Evolutionary conservation across 331 rosid genomes (phyloP), one percentile per base, ranked within the genome.

Genomic region (Erythrophleum ivorense): DNA sequence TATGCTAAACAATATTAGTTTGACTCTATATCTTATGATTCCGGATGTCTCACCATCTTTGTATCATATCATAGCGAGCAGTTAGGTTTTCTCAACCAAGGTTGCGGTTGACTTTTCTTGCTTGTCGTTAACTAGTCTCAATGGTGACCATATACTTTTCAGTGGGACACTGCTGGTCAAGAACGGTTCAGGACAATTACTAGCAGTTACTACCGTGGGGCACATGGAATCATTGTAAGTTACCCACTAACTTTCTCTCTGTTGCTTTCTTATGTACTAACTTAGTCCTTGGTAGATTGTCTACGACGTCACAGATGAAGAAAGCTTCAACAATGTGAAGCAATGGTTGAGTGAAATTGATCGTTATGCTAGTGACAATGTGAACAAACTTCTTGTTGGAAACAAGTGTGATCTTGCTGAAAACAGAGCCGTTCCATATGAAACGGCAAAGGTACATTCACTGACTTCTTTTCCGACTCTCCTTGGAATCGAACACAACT

Each of bases 141-240:
- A n/a, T n/a, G n/a, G n/a, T n/a, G n/a, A n/a, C n/a, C n/a, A n/a
- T n/a, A n/a, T n/a, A n/a, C n/a, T n/a, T 76, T 71, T 71, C 24
- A 91, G 95, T 91, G 95, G 96, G 96, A 91, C 84, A 91, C 93
- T 19, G 96, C 96, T 13, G 96, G 96, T 8, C 96, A 91, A 89
- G 96, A 91, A 84, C 89, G 96, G 34, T 91, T 91, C 73, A 82
- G 96, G 62, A 91, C 93, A 46, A 91, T 91, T 48, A 91, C 93
- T 78, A 89, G 91, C 69, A 91, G 96, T 85, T 91, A 91, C 88
- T 91, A 91, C 80, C 93, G 92, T 2, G 93, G 93, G 64, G 95
- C 95, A 72, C 93, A 91, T 85, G 94, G 94, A 66, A 91, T 91
- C 85, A 87, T 91, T 66, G 92, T 87, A 79, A 55, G 91, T 86